phyloP scores from a whole-genome alignment of 768 basidiomycete species.

The Gloeopeniophorella convolvens region DNA sequence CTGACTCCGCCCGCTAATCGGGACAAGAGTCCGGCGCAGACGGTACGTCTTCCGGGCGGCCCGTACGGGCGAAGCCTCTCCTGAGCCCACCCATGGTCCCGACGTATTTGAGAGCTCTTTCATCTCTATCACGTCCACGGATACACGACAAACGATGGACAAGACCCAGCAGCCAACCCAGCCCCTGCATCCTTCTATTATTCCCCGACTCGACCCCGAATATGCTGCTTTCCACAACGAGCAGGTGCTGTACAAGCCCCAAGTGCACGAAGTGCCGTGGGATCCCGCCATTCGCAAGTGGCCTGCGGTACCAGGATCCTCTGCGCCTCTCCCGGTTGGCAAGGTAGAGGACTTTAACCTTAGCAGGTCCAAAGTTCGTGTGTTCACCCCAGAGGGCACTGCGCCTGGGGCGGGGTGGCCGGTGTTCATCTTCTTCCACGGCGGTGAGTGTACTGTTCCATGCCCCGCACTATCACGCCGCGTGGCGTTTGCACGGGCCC shows the following conservation, averaged over 20 bases:
- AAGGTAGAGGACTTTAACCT: slow-evolving; percentile 46
- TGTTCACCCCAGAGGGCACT: slow-evolving; percentile 54
- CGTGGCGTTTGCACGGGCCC: neutral
- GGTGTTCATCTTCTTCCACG: slow-evolving; percentile 67
- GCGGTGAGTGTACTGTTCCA: slow-evolving; percentile 37
- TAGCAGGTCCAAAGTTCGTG: slow-evolving; percentile 48
- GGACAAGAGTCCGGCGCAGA: neutral
- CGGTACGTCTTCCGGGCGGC: neutral
- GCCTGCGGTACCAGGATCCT: slow-evolving; percentile 50
- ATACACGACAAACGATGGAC: slow-evolving; percentile 9
- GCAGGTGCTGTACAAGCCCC: slow-evolving; percentile 38
- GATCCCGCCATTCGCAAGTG: slow-evolving; percentile 46
- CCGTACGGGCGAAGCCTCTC: neutral
- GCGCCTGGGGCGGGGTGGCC: slow-evolving; percentile 59
- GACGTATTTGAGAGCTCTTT: slow-evolving; percentile 6
- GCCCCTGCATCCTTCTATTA: slow-evolving; percentile 58
- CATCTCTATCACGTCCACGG: slow-evolving; percentile 5
- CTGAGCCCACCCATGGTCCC: neutral
- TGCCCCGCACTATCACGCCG: neutral
- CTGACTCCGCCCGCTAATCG: neutral
- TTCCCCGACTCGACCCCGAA: slow-evolving; percentile 55
- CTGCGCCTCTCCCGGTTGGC: slow-evolving; percentile 50
- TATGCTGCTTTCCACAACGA: slow-evolving; percentile 58
- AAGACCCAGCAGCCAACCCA: slow-evolving; percentile 39
- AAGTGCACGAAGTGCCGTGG: slow-evolving; percentile 58